Evolutionary conservation across 2,329 filamentous ascomycete genomes (phyloP), one percentile per base, ranked within the genome.

Genomic region (Ophiostoma sp.): DNA sequence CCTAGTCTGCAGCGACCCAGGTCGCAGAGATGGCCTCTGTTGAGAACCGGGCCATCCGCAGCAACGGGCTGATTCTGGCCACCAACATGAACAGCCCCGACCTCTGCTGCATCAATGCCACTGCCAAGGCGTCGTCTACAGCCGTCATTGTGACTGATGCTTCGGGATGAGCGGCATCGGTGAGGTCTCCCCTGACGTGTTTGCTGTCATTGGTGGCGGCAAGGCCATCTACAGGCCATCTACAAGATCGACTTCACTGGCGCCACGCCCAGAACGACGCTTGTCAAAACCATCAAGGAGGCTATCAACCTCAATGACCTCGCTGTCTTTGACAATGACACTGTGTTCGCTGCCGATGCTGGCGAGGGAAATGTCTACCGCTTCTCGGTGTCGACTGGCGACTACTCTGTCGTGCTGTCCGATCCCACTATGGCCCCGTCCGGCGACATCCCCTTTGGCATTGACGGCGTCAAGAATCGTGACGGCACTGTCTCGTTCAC

Each of bases 51-150:
- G 76, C 76, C 5, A 73, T 75, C 11, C 75, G 75, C 38, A 66
- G 74, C 66, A 75, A 76, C 66, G 76, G 76, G 41, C 71, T 73
- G 58, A 72, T 77, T 52, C 73, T 77, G 12, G 75, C 74, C 14
- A 77, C 75, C 66, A 76, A 75, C 72, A 76, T 77, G 74, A 76
- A 77, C 72, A 72, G 72, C n/a, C 73, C 75, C 16, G 74, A 73
- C 62, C 72, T 55, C 1, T 55, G 27, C 49, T 8, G 49, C 18
- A 55, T 55, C 3, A 9, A 55, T 11, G 49, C 49, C 1, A 5
- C 49, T 9, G 49, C 49, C n/a, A 55, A 55, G 49, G 27, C 49
- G n/a, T 36, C 49, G 18, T 7, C 49, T 4, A 55, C n/a, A 2
- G 49, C 49, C 2, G 18, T 55, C 14, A 9, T 36, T 27, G 49